These are phyloP conservation scores for Stagonosporopsis tanaceti DNA, from an alignment of 2,329 filamentous ascomycete species.

Conservation along the genomic window DNA sequence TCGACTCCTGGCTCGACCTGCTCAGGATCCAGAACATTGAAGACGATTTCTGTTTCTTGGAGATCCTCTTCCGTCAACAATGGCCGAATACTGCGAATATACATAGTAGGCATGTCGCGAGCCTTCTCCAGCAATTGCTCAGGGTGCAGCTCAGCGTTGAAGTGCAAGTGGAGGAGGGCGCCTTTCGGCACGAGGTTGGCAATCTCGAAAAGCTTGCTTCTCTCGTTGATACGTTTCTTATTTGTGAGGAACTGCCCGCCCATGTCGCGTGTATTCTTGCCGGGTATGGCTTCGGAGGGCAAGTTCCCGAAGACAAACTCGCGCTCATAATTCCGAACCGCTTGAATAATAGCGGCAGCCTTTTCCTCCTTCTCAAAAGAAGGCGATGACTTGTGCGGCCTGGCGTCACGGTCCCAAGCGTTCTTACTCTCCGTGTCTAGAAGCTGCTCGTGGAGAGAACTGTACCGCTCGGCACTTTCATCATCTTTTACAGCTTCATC, in stretches of 20 bases:
- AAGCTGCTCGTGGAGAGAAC: conserved; percentile 32
- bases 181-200: conserved; percentile 73
- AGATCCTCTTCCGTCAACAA: conserved; percentile 56
- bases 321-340: conserved; percentile 55
- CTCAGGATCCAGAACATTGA: conserved; percentile 58
- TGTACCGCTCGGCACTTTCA: conserved; percentile 27
- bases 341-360: conserved; percentile 48
- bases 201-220: conserved; percentile 66
- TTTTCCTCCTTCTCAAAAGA: conserved; percentile 29
- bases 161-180: conserved; percentile 76
- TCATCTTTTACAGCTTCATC: conserved; percentile 12
- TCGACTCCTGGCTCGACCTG: conserved; percentile 38
- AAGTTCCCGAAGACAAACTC: conserved; percentile 52
- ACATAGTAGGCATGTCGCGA: conserved; percentile 65
- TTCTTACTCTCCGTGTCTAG: conserved; percentile 39
- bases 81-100: conserved; percentile 68
- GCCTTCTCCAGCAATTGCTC: conserved; percentile 66
- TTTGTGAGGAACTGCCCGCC: conserved; percentile 58
- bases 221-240: conserved; percentile 53
- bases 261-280: conserved; percentile 52
- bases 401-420: conserved; percentile 50
- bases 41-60: conserved; percentile 67
- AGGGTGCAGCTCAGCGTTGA: conserved; percentile 75
- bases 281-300: conserved; percentile 53
- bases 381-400: conserved; percentile 17